phyloP scores from a whole-genome alignment of 257 asterid species.

The Nicotiana noctiflora region DNA sequence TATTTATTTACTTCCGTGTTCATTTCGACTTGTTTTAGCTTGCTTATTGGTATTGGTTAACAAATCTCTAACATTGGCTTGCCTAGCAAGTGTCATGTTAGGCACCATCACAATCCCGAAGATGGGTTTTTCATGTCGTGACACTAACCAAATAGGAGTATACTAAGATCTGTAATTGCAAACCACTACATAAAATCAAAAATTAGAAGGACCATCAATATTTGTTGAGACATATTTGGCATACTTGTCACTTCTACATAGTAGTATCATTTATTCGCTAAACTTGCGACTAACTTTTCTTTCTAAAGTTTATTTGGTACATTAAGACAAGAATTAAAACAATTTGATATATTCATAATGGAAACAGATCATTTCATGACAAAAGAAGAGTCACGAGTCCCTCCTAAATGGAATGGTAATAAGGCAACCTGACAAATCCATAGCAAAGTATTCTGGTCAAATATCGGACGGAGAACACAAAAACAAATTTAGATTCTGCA shows the following conservation, averaged over 20 bases:
- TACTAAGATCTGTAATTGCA: neutral
- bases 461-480: neutral
- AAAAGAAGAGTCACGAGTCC: neutral
- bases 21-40: too few species aligned
- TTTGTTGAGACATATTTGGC: neutral
- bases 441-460: neutral
- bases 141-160: too few species aligned
- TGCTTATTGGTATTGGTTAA: too few species aligned
- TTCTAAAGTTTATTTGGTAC: neutral
- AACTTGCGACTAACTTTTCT: neutral
- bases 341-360: neutral
- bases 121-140: too few species aligned
- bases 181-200: neutral
- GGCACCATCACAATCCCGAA: too few species aligned
- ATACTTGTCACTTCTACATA: neutral
- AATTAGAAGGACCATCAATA: neutral
- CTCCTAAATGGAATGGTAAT: neutral
- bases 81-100: too few species aligned
- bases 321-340: neutral
- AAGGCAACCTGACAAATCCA: neutral
- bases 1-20: too few species aligned
- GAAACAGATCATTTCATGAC: neutral
- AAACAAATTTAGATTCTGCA: neutral
- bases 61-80: too few species aligned
- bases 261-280: too few species aligned